Conservation (phyloP, 257 asterid species). For the Nicotiana paniculata region DNA sequence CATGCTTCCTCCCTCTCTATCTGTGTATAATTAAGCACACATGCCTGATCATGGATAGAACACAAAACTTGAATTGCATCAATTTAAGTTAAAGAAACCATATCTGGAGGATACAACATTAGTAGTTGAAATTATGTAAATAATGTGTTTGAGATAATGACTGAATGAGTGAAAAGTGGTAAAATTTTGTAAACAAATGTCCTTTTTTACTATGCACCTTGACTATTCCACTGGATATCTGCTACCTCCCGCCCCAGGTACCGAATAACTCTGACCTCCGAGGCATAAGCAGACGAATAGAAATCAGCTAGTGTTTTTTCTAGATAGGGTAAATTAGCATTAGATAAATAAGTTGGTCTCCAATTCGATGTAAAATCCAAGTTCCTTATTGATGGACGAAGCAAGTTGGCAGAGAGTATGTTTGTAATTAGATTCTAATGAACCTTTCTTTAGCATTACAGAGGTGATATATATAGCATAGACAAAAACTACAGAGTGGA, state of each 20-base stretch:
- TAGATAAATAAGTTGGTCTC: neutral
- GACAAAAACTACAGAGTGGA: neutral
- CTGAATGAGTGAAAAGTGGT: neutral
- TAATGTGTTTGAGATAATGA: neutral
- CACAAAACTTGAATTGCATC: neutral
- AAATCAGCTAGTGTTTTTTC: too few species aligned
- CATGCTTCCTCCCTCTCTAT: neutral
- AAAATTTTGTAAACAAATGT: too few species aligned
- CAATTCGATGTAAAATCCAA: too few species aligned
- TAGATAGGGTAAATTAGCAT: neutral
- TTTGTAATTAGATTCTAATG: too few species aligned
- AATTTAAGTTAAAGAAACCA: too few species aligned
- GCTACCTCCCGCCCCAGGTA: too few species aligned
- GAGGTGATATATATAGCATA: neutral
- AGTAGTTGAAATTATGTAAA: neutral
- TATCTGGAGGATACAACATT: neutral
- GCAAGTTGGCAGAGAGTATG: too few species aligned
- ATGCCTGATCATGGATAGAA: neutral
- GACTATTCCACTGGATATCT: too few species aligned
- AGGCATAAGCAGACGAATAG: too few species aligned
- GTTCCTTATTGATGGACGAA: neutral
- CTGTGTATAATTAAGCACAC: neutral
- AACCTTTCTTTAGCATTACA: too few species aligned
- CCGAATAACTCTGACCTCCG: too few species aligned
- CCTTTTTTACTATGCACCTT: too few species aligned